phyloP scores from a whole-genome alignment of 2,329 filamentous ascomycete species.

The Trematosphaeria pertusa region DNA sequence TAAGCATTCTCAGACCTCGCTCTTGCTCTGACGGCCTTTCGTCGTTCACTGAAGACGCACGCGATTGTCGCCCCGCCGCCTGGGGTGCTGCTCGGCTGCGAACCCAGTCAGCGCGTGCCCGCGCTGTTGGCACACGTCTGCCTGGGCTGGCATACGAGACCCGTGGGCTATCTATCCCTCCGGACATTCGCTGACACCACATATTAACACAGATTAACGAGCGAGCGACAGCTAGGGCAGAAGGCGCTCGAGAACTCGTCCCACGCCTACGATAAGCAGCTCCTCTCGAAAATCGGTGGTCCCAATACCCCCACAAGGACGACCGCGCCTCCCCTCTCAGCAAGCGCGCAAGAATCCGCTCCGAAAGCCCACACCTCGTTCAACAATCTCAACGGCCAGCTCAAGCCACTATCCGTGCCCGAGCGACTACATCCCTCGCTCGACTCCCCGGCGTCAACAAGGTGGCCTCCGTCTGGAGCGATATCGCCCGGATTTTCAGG shows the following conservation, averaged over 20 bases:
- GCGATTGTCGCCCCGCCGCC: no score
- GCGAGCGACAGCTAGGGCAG: constrained; percentile 65
- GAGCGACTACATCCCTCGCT: constrained; percentile 49
- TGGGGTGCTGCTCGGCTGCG: no score
- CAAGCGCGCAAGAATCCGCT: constrained; percentile 42
- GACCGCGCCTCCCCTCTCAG: constrained; percentile 39
- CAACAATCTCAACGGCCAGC: constrained; percentile 51
- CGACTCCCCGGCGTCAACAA: constrained; percentile 49
- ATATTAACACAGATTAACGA: constrained; percentile 58
- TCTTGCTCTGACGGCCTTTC: no score
- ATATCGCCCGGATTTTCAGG: constrained; percentile 52
- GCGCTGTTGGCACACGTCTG: neutral
- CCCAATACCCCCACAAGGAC: constrained; percentile 62
- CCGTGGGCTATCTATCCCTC: no score
- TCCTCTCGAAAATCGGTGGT: constrained; percentile 68
- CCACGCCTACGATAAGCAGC: constrained; percentile 68
- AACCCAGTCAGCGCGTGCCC: neutral
- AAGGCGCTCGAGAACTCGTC: constrained; percentile 65
- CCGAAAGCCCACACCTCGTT: constrained; percentile 46
- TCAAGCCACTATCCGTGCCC: constrained; percentile 55
- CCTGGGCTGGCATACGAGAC: no score
- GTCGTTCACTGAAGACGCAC: no score
- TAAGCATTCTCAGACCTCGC: constrained; percentile 29
- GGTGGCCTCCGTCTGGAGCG: constrained; percentile 51
- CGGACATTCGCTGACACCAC: no score